Evolutionary conservation across 331 rosid species (phyloP), one percentile per base, ranked within the genome.

Genomic region (Quercus phellos): DNA sequence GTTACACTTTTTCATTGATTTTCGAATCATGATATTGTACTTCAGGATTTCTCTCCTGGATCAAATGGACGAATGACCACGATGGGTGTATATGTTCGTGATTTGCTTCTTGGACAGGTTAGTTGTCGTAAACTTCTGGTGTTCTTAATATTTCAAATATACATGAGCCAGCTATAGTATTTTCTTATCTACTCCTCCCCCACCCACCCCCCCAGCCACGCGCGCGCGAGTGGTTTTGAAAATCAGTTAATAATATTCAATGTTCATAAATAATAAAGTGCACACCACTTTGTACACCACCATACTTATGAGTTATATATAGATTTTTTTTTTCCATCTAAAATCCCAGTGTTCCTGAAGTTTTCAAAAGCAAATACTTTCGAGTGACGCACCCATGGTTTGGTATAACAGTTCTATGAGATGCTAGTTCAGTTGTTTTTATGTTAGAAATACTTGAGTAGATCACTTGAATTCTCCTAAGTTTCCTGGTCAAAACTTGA

Each of bases 21-120:
- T 75, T 56, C 71, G 43, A 72, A 30, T 59, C 60, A 56, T 75
- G 70, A 60, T 73, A 32, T 38, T 78, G 18, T 60, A 24, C 85
- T 86, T 80, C 93, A 95, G 99, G 96, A 95, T 83, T 95, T 95
- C 83, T 91, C 99, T 73, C 99, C 99, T 18, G 98, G 98, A 77
- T 95, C 99, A 30, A 93, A 78, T 80, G 99, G 99, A 70, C 90
- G 90, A 73, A 93, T 88, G 93, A 88, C 97, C 73, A 90, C 97
- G 22, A 95, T 95, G 97, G 99, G 99, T 55, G 96, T 87, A 19
- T 95, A 95, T 50, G 76, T 95, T 68, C 98, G 99, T 59, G 99
- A 95, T 89, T 87, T 93, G 84, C 94, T 95, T 74, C 99, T 93
- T 88, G 99, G 99, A 78, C 99, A 95, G 98, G 98, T 95, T 72